Evolutionary conservation across 169 alveolate genomes (phyloP).

Genomic region (Plasmodium billcollinsi): DNA sequence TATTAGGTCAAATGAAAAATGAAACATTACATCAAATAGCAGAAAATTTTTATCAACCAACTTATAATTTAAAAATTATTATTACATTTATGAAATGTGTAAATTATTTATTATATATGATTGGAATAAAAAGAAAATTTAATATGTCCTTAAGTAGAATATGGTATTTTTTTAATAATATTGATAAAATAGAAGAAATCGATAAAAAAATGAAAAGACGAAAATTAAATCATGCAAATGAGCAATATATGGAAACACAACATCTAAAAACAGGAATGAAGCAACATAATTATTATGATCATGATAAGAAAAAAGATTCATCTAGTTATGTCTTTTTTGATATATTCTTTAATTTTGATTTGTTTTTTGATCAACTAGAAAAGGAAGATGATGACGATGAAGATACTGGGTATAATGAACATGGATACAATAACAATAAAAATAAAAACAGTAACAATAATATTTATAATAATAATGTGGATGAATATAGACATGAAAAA

Average conservation of each 20-base stretch:
- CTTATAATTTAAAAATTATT: slow-evolving; percentile 48
- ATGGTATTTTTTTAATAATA: slow-evolving; percentile 71
- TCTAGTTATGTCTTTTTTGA: slow-evolving; percentile 38
- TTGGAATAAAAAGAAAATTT: slow-evolving; percentile 75
- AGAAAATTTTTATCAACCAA: slow-evolving; percentile 8
- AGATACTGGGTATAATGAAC: neutral
- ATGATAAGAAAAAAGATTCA: neutral
- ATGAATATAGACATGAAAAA: too few relatives aligned
- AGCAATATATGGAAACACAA: neutral
- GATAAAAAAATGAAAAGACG: slow-evolving; percentile 12
- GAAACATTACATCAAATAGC: slow-evolving; percentile 15
- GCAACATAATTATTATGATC: neutral
- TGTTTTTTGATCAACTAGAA: slow-evolving; percentile 41
- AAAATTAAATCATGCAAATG: neutral
- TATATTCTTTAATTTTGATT: slow-evolving; percentile 58
- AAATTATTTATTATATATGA: slow-evolving; percentile 42
- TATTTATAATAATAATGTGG: neutral
- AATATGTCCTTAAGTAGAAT: slow-evolving; percentile 46
- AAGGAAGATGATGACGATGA: neutral
- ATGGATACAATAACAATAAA: neutral
- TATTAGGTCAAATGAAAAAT: slow-evolving; percentile 20
- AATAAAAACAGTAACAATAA: neutral
- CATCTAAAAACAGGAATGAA: neutral
- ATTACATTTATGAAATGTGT: slow-evolving; percentile 75
- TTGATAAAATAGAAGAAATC: slow-evolving; percentile 44